Base-by-base conservation (phyloP, 1,139 yeast species). In the Torulaspora pretoriensis region DNA sequence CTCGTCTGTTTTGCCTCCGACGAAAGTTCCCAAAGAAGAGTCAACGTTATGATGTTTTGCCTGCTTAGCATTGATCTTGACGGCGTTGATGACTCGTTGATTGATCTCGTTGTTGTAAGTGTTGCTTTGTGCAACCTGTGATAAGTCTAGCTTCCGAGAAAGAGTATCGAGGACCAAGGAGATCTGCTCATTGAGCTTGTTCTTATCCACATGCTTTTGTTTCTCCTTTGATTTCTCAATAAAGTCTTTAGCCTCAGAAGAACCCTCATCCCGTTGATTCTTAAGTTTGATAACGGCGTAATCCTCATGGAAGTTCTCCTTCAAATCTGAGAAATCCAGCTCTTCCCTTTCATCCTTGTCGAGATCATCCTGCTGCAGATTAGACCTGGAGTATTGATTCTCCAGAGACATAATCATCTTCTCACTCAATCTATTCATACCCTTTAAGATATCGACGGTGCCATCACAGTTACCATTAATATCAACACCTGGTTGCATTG, bases 381-480 rank as follows among this genome's bases (percentile, higher is more conserved):
- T 59, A 23, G 59, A 54, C 51, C 69, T 59, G 1, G 70, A 65
- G 48, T 69, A 69, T 47, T 69, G 68, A 40, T 65, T 68, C 38
- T 73, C 72, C 26, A 73, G 69, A 54, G 79, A 75, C 48, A 77
- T 75, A 51, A 88, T 77, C 85, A 92, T 85, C 54, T 90, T 80
- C 47, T 88, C 81, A 55, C 95, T 83, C 40, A 92, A 70, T 49
- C 88, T 77, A 65, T 92, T 92, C 95, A 90, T 89, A 50, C 95
- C 87, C 54, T 83, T 76, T 70, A 92, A 74, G 29, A 89, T 80
- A 9, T 86, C 79, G 16, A 87, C 74, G 0, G 70, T 65, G 43
- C 69, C 64, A 42, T 64, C 68, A 42, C 52, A 61, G 40, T 57
- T 68, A 43, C 74, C 75, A 57, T 72, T 73, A 30, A 68, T 69